Evolutionary conservation across 1,139 yeast genomes (phyloP).

Genomic region (Candida sanyaensis): DNA sequence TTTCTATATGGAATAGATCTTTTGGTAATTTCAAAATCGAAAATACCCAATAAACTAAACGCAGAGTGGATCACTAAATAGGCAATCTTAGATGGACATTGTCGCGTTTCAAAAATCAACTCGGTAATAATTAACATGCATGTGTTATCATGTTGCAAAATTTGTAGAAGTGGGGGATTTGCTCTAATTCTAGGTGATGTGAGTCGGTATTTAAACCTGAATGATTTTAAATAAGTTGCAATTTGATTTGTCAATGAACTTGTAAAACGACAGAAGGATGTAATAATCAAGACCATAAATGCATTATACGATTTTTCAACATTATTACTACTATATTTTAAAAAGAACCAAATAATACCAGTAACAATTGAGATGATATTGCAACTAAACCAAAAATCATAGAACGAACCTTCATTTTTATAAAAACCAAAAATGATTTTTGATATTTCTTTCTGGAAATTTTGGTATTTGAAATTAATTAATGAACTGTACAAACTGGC

Average conservation of each 20-base stretch:
- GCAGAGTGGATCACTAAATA: slow-evolving; percentile 10
- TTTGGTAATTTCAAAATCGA: slow-evolving; percentile 5
- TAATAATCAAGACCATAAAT: slow-evolving; percentile 7
- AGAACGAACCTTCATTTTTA: slow-evolving; percentile 9
- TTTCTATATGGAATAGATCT: slow-evolving; percentile 3
- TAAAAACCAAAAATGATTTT: slow-evolving; percentile 4
- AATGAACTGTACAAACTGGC: neutral
- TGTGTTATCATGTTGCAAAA: slow-evolving; percentile 11
- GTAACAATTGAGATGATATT: slow-evolving; percentile 9
- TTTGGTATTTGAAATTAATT: neutral
- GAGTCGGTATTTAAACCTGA: neutral
- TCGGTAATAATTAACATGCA: slow-evolving; percentile 12
- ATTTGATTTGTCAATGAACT: slow-evolving; percentile 6
- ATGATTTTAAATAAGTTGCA: neutral
- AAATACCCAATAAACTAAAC: slow-evolving; percentile 9
- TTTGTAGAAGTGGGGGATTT: slow-evolving; percentile 3
- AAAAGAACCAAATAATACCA: slow-evolving; percentile 10
- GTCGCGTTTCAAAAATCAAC: slow-evolving; percentile 11
- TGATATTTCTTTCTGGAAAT: neutral
- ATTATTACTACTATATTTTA: slow-evolving; percentile 1
- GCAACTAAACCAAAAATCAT: slow-evolving; percentile 12
- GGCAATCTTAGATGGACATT: slow-evolving; percentile 4
- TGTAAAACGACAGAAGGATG: slow-evolving; percentile 8
- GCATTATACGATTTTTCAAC: slow-evolving; percentile 8
- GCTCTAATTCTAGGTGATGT: slow-evolving; percentile 5